These are phyloP conservation scores for Umbelopsis ramanniana DNA, from an alignment of 192 early-diverging fungal species.

Conservation along the genomic window DNA sequence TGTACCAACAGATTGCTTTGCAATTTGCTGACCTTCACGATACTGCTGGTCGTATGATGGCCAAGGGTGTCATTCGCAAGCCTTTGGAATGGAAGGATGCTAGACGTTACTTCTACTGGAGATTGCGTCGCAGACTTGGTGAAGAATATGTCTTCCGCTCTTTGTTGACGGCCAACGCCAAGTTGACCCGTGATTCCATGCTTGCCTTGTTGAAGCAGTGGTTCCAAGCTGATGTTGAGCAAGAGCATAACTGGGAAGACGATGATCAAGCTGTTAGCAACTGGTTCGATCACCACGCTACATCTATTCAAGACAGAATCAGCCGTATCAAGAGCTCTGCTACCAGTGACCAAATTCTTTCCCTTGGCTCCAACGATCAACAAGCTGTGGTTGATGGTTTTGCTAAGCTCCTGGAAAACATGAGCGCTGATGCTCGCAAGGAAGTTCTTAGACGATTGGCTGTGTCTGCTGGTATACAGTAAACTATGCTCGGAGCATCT, in stretches of 20 bases:
- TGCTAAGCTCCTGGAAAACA: conserved; percentile 32
- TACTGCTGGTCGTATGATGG: conserved; percentile 91
- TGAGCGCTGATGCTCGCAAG: conserved; percentile 34
- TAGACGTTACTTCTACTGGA: conserved; percentile 92
- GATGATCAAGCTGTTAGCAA: conserved; percentile 60
- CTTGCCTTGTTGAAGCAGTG: conserved; percentile 58
- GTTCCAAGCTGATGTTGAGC: conserved; percentile 63
- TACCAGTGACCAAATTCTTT: conserved; percentile 31
- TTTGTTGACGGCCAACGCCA: conserved; percentile 52
- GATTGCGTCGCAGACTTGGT: conserved; percentile 78
- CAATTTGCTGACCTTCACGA: conserved; percentile 99
- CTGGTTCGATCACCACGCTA: conserved; percentile 63
- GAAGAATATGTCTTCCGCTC: conserved; percentile 78
- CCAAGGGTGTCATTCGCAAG: conserved; percentile 87
- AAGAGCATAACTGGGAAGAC: conserved; percentile 51
- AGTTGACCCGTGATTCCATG: conserved; percentile 58
- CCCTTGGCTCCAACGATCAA: conserved; percentile 31
- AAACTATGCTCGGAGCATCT: not conserved
- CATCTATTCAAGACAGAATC: conserved; percentile 43
- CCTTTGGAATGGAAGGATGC: conserved; percentile 80
- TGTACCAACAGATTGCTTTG: conserved; percentile 91
- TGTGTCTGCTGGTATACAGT: conserved; percentile 19
- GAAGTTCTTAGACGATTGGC: conserved; percentile 24
- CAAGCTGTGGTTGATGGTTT: conserved; percentile 47
- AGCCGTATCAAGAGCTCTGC: conserved; percentile 36